These are phyloP conservation scores for Rhizopus microsporus DNA, from an alignment of 371 early-diverging fungal species.

Conservation along the genomic window DNA sequence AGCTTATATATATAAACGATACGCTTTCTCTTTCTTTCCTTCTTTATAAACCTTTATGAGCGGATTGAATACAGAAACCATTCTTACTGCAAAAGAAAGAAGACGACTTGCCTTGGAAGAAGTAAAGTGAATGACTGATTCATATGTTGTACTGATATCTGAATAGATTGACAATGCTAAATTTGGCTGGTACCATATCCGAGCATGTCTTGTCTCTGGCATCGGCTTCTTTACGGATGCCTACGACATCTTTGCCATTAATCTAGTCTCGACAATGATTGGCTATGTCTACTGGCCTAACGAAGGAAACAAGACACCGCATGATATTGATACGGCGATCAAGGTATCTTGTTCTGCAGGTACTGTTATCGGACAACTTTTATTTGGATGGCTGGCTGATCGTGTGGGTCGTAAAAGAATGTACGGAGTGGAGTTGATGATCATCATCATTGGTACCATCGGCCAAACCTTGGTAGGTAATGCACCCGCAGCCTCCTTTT, in stretches of 20 bases:
- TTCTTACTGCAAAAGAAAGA: too few relatives aligned
- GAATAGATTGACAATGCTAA: slow-evolving; percentile 53
- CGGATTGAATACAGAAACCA: too few relatives aligned
- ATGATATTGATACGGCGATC: slow-evolving; percentile 62
- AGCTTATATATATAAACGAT: too few relatives aligned
- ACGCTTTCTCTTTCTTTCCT: too few relatives aligned
- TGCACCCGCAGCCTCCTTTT: slow-evolving; percentile 55
- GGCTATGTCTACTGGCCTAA: slow-evolving; percentile 65
- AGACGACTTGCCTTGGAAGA: too few relatives aligned
- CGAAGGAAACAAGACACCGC: slow-evolving; percentile 45
- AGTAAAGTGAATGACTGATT: not conserved
- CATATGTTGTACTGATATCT: not conserved
- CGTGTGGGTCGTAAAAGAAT: slow-evolving; percentile 80
- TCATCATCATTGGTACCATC: slow-evolving; percentile 72
- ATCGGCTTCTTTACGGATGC: slow-evolving; percentile 89
- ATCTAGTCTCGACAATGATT: slow-evolving; percentile 77
- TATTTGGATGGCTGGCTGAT: slow-evolving; percentile 80
- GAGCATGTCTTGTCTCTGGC: slow-evolving; percentile 85
- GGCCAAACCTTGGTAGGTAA: slow-evolving; percentile 71
- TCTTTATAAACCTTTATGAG: too few relatives aligned
- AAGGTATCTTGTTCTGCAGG: slow-evolving; percentile 78
- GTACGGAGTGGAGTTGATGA: slow-evolving; percentile 82
- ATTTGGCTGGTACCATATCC: slow-evolving; percentile 81
- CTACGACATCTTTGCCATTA: slow-evolving; percentile 88
- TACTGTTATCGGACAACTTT: slow-evolving; percentile 76